Percentiles rank a stretch among this genome's conserved stretches.
Conservation (phyloP, 176 grass and related monocot genomes). For the Elymus sibiricus region DNA sequence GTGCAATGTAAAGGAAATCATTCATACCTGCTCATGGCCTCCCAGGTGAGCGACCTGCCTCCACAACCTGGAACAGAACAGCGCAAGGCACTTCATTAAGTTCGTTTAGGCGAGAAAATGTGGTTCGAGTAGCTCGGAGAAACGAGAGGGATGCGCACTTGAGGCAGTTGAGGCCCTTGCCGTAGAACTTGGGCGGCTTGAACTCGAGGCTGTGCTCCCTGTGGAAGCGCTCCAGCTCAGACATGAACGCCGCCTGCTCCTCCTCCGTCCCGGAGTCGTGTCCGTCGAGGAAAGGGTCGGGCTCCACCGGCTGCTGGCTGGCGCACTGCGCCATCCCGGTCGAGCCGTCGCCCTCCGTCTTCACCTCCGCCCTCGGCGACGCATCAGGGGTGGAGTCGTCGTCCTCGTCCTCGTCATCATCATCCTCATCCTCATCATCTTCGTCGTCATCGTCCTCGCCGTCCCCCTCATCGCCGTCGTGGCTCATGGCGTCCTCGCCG, state of each 20-base stretch:
- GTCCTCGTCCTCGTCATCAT: not conserved
- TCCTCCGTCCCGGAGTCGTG: slow-evolving; percentile 89
- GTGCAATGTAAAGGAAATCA: not conserved
- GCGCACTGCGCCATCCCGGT: slow-evolving; percentile 26
- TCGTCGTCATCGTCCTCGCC: slow-evolving; percentile 26
- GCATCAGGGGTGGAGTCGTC: slow-evolving; percentile 53
- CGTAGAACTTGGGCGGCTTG: slow-evolving; percentile 99
- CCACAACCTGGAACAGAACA: slow-evolving; percentile 81
- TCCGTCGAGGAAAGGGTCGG: slow-evolving; percentile 71
- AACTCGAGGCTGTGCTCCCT: slow-evolving; percentile 80
- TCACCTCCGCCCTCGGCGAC: slow-evolving; percentile 38
- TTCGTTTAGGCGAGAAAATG: slow-evolving; percentile 13
- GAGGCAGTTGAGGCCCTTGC: slow-evolving; percentile 94
- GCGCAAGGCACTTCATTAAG: not conserved
- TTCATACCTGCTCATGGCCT: slow-evolving; percentile 83
- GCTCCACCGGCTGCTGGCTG: slow-evolving; percentile 39
- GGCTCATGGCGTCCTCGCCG: slow-evolving; percentile 41
- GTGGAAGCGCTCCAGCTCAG: slow-evolving; percentile 86
- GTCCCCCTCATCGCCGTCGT: slow-evolving; percentile 40
- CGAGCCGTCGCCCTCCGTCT: slow-evolving; percentile 41
- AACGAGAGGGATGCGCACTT: slow-evolving; percentile 48
- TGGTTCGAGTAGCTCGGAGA: not conserved
- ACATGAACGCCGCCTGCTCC: slow-evolving; percentile 91
- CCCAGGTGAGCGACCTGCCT: slow-evolving; percentile 92
- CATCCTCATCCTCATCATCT: not conserved